Evolutionary conservation across 2,329 filamentous ascomycete species (phyloP).

Genomic region (Phialocephala sp.): DNA sequence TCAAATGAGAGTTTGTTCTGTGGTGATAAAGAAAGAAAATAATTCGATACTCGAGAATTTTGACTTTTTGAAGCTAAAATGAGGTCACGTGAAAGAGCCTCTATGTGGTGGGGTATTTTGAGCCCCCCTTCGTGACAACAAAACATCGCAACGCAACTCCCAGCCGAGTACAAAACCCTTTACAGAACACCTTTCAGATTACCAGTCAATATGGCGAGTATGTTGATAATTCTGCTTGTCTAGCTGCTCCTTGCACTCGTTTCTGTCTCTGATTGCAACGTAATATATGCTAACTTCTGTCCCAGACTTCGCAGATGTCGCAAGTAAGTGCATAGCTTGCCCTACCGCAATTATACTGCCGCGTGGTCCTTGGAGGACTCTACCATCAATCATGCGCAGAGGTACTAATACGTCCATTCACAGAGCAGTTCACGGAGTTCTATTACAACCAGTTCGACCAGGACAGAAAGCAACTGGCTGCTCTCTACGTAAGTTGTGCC

Average conservation of each 20-base stretch:
- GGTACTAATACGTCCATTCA: background rate
- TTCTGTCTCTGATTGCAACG: background rate
- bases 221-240: conserved; percentile 22
- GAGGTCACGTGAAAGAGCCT: background rate
- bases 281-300: conserved; percentile 31
- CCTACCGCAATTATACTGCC: too few species aligned
- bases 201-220: conserved; percentile 42
- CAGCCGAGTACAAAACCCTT: background rate
- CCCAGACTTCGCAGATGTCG: conserved; percentile 48
- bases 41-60: background rate
- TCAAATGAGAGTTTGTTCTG: background rate
- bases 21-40: background rate
- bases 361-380: too few species aligned
- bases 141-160: conserved; percentile 14
- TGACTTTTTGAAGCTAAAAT: background rate
- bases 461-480: conserved; percentile 66
- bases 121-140: conserved; percentile 10
- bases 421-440: conserved; percentile 86
- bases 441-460: conserved; percentile 90
- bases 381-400: too few species aligned
- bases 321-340: conserved; percentile 45
- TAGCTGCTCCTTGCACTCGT: background rate
- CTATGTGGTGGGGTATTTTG: conserved; percentile 6
- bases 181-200: background rate
- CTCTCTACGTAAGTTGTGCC: conserved; percentile 76